Base-by-base conservation (phyloP, 192 early-diverging fungal species). In the Podila epigama region DNA sequence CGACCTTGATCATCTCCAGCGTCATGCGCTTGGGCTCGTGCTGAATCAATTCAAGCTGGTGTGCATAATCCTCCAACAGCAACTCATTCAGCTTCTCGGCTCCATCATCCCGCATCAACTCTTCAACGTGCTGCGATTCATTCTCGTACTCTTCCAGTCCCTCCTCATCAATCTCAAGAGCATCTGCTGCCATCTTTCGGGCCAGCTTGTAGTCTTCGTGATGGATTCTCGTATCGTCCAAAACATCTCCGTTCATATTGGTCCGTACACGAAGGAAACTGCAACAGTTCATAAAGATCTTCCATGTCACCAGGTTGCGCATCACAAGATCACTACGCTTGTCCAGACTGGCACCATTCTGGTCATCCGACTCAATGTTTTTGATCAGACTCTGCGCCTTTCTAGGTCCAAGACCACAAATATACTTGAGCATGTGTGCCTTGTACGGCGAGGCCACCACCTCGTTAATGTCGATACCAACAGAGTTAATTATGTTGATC, bases 141-240 rank as follows among this genome's bases (percentile, higher is more conserved):
- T 87, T 84, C 51, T 92, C 85, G 37, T 87, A 85, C n/a, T 86
- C 82, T 2, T 90, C 88, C 51, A 88, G 78, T 22, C 81, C 92
- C 41, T 93, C 92, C 25, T 90, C 91, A 53, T 92, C 92, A 57
- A 96, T 88, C 70, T 97, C 97, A 51, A 98, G 81, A 1, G 96
- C 96, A 72, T 97, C 96, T 5, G 93, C 89, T 13, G 94, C 96
- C 96, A 98, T 98, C 82, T 99, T 96, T 33, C 96, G 88, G 1
- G 96, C 96, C 40, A 98, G 80, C 34, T 92, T 92, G 68, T 99
- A 99, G 75, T 98, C 93, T 79, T 97, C 91, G 7, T 94, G 95
- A 75, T 98, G 97, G 52, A 99, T 93, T 40, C 96, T 89, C 33
- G 96, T 99, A 58, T 93, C 91, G 81, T 99, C 97, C 35, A 99